phyloP scores from a whole-genome alignment of 768 basidiomycete species.

The Chalciporus piperatus region DNA sequence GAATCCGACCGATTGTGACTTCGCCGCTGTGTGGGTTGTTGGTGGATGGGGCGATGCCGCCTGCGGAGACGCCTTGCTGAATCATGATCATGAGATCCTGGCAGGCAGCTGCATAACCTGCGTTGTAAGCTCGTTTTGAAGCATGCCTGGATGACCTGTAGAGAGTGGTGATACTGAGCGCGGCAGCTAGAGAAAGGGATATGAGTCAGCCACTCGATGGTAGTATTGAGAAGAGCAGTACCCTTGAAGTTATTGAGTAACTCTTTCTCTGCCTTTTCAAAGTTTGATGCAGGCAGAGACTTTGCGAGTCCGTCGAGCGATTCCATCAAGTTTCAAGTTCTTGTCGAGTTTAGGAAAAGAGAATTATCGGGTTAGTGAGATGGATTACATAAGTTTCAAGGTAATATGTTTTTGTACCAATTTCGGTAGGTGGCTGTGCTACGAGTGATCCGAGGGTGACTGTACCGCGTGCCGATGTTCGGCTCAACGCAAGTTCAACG shows the following conservation, averaged over 20 bases:
- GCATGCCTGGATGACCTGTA: conserved; percentile 77
- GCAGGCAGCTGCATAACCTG: conserved; percentile 77
- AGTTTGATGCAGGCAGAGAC: conserved; percentile 66
- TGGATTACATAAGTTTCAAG: conserved; percentile 2
- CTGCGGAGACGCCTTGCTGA: conserved; percentile 75
- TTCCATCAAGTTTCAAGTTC: conserved; percentile 46
- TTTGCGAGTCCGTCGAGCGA: conserved; percentile 76
- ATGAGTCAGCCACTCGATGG: conserved; percentile 16
- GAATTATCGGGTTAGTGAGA: background rate
- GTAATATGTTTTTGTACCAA: background rate
- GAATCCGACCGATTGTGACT: conserved; percentile 73
- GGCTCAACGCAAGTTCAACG: too few relatives aligned
- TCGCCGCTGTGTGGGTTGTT: conserved; percentile 51
- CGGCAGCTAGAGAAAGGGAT: conserved; percentile 55
- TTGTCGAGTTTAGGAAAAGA: conserved; percentile 6
- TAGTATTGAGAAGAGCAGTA: conserved; percentile 23
- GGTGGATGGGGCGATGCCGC: conserved; percentile 40
- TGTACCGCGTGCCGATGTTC: too few relatives aligned
- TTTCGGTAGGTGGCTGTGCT: background rate
- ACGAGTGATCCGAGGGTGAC: too few relatives aligned
- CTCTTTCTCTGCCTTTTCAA: conserved; percentile 78
- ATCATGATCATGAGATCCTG: conserved; percentile 80
- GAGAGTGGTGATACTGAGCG: conserved; percentile 79
- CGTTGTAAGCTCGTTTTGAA: conserved; percentile 77
- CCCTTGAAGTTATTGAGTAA: conserved; percentile 82